Base-by-base conservation (phyloP, 2,329 filamentous ascomycete species). In the Trichoderma sp. region DNA sequence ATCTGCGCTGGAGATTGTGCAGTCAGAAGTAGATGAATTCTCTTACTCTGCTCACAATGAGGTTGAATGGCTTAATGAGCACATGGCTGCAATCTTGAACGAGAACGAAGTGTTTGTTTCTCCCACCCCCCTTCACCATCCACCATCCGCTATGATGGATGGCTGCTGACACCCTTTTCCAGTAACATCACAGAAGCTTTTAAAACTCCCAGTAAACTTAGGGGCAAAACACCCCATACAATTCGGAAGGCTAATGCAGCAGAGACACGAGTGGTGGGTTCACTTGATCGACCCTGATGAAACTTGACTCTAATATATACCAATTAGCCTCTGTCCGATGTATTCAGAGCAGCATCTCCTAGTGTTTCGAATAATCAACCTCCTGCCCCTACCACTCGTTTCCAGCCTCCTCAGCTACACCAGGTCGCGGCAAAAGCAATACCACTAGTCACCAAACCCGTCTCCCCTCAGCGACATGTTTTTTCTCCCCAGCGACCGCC, bases 21-120 rank as follows among this genome's bases (percentile, higher is more conserved):
- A 92, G 61, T 88, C 94, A 70, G 96, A 98, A 81, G 88, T 93
- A 69, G 95, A 98, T 76, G 97, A 99, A 83, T 97, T 98, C 79
- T 90, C 93, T 57, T 98, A 93, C 83, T 94, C 94, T 34, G 95
- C 93, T 73, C 90, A 93, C 72, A 97, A 98, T 82, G 96, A 99
- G 81, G 85, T 98, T 78, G 95, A 98, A 80, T 99, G 96, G 96
- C 86, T 99, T 77, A 98, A 99, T 79, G 96, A 98, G 83, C 96
- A 99, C 81, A 98, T 99, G 95, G 90, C 90, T 64, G 94, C 97
- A 74, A 93, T 99, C 78, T 97, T 98, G 80, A 92, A 91, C 77
- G 90, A 92, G 76, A 92, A 94, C 78, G 90, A 95, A 82, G 89
- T 94, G 96, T 98, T 88, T 78, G 79, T 67, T 50, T 62, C 26